phyloP scores from a whole-genome alignment of 1,139 yeast species.

The Nakaseomyces nivariensis region DNA sequence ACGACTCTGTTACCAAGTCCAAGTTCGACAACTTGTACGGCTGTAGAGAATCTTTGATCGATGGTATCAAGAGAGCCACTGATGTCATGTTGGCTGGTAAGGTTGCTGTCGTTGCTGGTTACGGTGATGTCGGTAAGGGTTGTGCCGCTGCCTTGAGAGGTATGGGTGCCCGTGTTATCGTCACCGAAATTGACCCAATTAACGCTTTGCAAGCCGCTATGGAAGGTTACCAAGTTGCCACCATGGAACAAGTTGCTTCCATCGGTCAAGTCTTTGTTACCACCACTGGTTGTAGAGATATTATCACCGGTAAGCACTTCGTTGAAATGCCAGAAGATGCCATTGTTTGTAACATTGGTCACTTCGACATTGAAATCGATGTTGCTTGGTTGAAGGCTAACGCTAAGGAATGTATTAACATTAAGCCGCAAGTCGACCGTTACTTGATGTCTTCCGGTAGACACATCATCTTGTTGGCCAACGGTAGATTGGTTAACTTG shows the following conservation, averaged over 20 bases:
- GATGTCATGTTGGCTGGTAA: conserved; percentile 99
- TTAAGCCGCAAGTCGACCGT: conserved; percentile 99
- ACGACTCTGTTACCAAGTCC: conserved; percentile 98
- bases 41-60: conserved; percentile 97
- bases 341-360: conserved; percentile 99
- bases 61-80: conserved; percentile 99
- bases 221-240: conserved; percentile 95
- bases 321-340: conserved; percentile 97
- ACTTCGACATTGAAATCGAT: conserved; percentile 97
- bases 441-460: conserved; percentile 83
- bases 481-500: conserved; percentile 98
- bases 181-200: conserved; percentile 97
- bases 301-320: conserved; percentile 85
- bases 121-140: conserved; percentile 99
- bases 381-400: conserved; percentile 95
- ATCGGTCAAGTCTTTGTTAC: conserved; percentile 97
- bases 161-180: conserved; percentile 99
- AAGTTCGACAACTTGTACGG: conserved; percentile 99
- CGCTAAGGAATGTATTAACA: conserved; percentile 85
- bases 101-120: conserved; percentile 98
- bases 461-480: conserved; percentile 94
- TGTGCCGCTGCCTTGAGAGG: conserved; percentile 99
- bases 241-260: conserved; percentile 90
- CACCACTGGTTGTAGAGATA: conserved; percentile 99
- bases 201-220: conserved; percentile 99